Evolutionary conservation across 257 asterid genomes (phyloP), one percentile per base, ranked within the genome.

Genomic region (Solanum raphanifolium): DNA sequence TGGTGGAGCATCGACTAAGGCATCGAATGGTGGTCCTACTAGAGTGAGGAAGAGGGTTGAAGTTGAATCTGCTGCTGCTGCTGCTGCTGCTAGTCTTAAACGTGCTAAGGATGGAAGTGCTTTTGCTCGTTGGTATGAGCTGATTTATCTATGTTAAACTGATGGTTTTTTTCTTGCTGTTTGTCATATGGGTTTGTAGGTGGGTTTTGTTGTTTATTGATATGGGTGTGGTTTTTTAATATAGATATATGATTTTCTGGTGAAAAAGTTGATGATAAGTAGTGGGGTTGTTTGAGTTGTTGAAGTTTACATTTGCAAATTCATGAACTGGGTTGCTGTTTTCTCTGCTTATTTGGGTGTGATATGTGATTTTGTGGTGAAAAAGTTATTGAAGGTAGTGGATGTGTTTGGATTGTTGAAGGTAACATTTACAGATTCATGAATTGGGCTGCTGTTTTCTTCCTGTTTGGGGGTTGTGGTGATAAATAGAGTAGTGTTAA

Each of bases 31-130:
- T 32, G 93, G 84, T 3, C 69, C 93, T 9, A 82, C 94, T 86
- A 89, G 94, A 29, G 62, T 73, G 81, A 90, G 95, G 92, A 95
- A 95, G 90, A 93, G 98, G 83, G 96, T 95, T 4, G 97, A 95
- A 86, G 97, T 92, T 18, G 96, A 92, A 38, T 90, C 94, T 29
- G 13, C 91, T 29, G 23, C 75, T 6, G 2, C 91, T 29, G 23
- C 75, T 6, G 2, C 75, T 2, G 36, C 91, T 66, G 29, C 92
- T 55, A 79, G 92, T 60, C 96, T 94, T 91, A 94, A 94, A 18
- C 97, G 99, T 9, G 99, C 99, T 46, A 95, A 88, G 87, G 93
- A 96, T 27, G 98, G 98, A 86, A 94, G 98, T n/a, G 99, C 98
- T 72, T 96, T 96, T 60, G 92, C 97, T 87, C 93, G 88, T 88